phyloP scores from a whole-genome alignment of 1,139 yeast species.

The Kurtzmaniella quercitrusa region DNA sequence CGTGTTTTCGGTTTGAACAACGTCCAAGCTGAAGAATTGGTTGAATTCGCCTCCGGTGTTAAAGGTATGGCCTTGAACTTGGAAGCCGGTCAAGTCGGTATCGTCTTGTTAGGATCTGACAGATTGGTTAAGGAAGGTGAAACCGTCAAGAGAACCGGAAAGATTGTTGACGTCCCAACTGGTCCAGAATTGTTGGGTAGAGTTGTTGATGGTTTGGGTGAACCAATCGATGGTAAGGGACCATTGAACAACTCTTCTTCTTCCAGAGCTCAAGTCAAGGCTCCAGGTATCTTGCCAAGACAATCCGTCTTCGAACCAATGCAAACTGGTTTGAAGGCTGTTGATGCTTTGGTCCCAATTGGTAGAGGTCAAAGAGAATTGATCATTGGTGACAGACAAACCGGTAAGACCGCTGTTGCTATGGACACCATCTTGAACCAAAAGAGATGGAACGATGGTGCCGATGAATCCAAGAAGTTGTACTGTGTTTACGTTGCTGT shows the following conservation, averaged over 20 bases:
- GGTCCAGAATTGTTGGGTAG: conserved; percentile 99
- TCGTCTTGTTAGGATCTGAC: conserved; percentile 99
- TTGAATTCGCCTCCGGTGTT: conserved; percentile 98
- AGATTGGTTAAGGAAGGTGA: conserved; percentile 99
- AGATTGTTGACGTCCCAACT: conserved; percentile 98
- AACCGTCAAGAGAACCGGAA: conserved; percentile 99
- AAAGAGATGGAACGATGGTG: conserved; percentile 96
- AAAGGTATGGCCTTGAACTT: conserved; percentile 99
- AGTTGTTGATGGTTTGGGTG: conserved; percentile 99
- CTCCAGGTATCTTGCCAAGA: conserved; percentile 99
- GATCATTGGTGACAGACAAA: conserved; percentile 99
- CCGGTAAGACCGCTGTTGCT: conserved; percentile 99
- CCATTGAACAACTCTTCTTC: conserved; percentile 85
- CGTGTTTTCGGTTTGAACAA: conserved; percentile 99
- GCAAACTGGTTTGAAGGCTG: conserved; percentile 99
- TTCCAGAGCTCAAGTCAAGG: conserved; percentile 97
- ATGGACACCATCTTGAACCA: conserved; percentile 97
- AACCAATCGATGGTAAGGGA: conserved; percentile 99
- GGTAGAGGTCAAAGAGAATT: conserved; percentile 99
- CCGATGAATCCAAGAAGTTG: conserved; percentile 94
- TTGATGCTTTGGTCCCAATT: conserved; percentile 97
- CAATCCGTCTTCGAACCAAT: conserved; percentile 98
- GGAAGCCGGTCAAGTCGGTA: conserved; percentile 99
- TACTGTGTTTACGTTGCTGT: conserved; percentile 99
- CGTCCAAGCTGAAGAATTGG: conserved; percentile 99